Percentiles rank a stretch among this genome's conserved stretches.
phyloP scores from a whole-genome alignment of 805 yeast species.

The Aciculoconidium aculeatum region DNA sequence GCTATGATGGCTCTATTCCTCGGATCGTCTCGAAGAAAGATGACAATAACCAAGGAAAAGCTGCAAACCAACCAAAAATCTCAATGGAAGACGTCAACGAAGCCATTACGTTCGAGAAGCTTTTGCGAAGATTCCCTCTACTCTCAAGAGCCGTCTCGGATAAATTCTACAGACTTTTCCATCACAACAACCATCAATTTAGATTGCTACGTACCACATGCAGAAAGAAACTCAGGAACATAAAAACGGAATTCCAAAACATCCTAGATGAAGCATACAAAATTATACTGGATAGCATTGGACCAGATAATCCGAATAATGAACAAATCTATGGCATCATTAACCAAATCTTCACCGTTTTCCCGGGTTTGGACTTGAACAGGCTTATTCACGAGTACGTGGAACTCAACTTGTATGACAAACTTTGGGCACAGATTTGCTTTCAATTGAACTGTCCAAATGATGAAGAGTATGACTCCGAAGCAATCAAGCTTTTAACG shows the following conservation, averaged over 20 bases:
- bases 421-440: conserved; percentile 50
- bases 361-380: conserved; percentile 42
- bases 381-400: conserved; percentile 62
- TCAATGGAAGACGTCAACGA: neutral
- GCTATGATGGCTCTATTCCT: conserved; percentile 7
- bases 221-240: conserved; percentile 19
- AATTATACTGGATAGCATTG: conserved; percentile 35
- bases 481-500: conserved; percentile 23
- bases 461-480: conserved; percentile 17
- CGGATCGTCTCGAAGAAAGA: too few species aligned
- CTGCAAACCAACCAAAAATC: neutral
- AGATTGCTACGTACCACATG: conserved; percentile 25
- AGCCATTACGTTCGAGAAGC: conserved; percentile 28
- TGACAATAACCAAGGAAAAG: too few species aligned
- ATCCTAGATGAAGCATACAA: conserved; percentile 30
- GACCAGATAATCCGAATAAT: conserved; percentile 27
- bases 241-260: conserved; percentile 25
- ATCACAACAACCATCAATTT: conserved; percentile 33
- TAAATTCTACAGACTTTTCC: conserved; percentile 32
- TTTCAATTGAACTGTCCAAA: conserved; percentile 27
- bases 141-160: conserved; percentile 35
- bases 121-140: conserved; percentile 33
- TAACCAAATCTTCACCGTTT: conserved; percentile 21
- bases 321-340: conserved; percentile 29
- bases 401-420: conserved; percentile 62